Percentiles rank a stretch among this genome's conserved stretches.
Conservation (phyloP, 2,329 filamentous ascomycete genomes). For the Leptographium radiaticola region DNA sequence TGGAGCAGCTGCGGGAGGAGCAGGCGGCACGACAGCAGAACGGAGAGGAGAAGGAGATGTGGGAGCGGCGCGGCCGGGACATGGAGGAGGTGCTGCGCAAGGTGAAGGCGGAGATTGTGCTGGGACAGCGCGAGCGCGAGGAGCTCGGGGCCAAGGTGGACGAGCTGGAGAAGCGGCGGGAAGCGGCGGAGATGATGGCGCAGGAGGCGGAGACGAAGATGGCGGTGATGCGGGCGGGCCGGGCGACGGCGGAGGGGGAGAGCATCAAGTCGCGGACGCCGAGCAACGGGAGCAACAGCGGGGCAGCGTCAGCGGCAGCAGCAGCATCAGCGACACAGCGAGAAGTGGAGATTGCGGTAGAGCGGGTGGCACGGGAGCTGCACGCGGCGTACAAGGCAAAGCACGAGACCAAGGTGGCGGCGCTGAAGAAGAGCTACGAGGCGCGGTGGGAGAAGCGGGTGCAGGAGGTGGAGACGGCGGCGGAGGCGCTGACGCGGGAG, state of each 20-base stretch:
- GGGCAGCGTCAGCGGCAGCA: constrained; percentile 24
- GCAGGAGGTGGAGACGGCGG: constrained; percentile 58
- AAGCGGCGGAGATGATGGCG: constrained; percentile 62
- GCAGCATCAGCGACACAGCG: constrained; percentile 16
- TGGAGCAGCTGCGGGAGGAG: constrained; percentile 74
- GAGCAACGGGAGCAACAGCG: constrained; percentile 25
- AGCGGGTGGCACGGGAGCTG: constrained; percentile 86
- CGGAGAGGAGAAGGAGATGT: constrained; percentile 61
- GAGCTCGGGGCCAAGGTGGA: constrained; percentile 63
- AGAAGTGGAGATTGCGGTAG: constrained; percentile 74
- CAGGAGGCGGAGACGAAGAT: constrained; percentile 66
- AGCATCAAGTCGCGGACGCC: neutral
- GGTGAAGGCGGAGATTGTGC: constrained; percentile 69
- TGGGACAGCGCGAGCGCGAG: constrained; percentile 68
- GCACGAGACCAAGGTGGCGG: constrained; percentile 90
- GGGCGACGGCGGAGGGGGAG: constrained; percentile 21
- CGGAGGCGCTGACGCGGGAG: constrained; percentile 57
- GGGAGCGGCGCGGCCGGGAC: constrained; percentile 75
- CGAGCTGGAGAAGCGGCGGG: constrained; percentile 60
- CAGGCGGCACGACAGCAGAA: constrained; percentile 56
- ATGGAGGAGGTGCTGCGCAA: constrained; percentile 71
- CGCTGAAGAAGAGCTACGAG: constrained; percentile 76
- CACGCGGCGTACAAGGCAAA: constrained; percentile 93
- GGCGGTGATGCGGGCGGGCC: constrained; percentile 57
- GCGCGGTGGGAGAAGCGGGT: constrained; percentile 81